These are phyloP conservation scores for Camellia granthamiana DNA, from an alignment of 148 eudicot genomes.

Conservation along the genomic window DNA sequence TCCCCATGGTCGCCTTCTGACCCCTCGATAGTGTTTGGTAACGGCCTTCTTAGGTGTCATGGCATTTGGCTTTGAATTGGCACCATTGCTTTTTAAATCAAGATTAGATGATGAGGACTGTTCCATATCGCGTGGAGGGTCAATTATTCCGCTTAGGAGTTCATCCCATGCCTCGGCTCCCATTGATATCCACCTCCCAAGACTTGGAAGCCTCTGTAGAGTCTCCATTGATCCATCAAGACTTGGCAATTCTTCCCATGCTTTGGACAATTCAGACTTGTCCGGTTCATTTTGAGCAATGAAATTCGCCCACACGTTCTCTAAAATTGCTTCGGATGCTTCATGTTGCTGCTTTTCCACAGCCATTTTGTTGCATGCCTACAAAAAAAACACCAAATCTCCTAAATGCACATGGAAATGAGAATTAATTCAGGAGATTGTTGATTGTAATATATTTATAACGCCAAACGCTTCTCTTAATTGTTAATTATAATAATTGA, in stretches of 20 bases:
- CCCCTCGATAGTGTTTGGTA: conserved; percentile 63
- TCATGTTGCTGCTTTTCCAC: conserved; percentile 22
- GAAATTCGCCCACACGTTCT: conserved; percentile 71
- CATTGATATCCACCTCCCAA: conserved; percentile 78
- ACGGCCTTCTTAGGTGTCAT: conserved; percentile 18
- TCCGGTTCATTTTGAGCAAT: conserved; percentile 29
- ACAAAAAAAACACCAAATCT: not conserved
- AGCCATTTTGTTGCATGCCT: conserved; percentile 25
- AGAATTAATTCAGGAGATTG: not conserved
- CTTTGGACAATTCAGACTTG: not conserved
- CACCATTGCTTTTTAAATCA: not conserved
- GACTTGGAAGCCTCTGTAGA: conserved; percentile 63
- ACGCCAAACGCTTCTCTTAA: not conserved
- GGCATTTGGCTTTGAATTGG: not conserved
- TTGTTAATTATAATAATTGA: conserved; percentile 14
- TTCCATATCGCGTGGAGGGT: conserved; percentile 13
- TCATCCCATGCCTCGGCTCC: conserved; percentile 67
- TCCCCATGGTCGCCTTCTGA: conserved; percentile 85
- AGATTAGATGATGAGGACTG: not conserved
- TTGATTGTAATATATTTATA: not conserved
- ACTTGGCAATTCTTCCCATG: conserved; percentile 43
- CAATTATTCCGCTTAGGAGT: conserved; percentile 33
- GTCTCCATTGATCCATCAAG: conserved; percentile 28
- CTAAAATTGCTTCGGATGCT: conserved; percentile 46
- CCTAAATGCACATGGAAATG: not conserved